Evolutionary conservation across 163 green algal species (phyloP), one percentile per base, ranked within the genome.

Genomic region (Scenedesmus sp.): DNA sequence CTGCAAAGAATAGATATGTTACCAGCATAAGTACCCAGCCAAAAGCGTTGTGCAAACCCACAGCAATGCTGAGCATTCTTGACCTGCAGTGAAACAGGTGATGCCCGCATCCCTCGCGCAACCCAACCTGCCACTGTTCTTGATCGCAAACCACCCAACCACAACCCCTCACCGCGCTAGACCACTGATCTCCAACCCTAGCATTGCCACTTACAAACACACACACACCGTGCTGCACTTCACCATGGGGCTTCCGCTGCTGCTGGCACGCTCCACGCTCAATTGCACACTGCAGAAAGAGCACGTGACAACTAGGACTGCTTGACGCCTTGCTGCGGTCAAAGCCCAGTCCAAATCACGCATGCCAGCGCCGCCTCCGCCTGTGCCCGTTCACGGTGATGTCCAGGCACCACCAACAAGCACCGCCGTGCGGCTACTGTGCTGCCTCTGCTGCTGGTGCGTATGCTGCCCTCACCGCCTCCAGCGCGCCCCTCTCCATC

Each of bases 401-500:
- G 13, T 61, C 51, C 51, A 61, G 51, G 51, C 51, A 3, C 1
- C 51, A 61, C 51, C 51, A 35, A 22, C 13, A 0, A 33, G 59
- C 59, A 72, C 22, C 18, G 4, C 4, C 20, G 59, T 10, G 22
- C 33, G 59, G 1, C 9, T 40, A 76, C 65, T 76, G 65, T 40
- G 65, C 65, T 35, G 85, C 65, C 2, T 35, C 72, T 46, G 86
- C 76, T 53, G 76, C 51, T 79, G 87, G 56, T 9, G 79, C 87
- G 30, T 91, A 87, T 42, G 79, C 51, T 59, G 56, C 78, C 16
- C 51, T 40, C 24, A 92, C 81, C 42, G 78, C 46, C 40, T 90
- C 70, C 16, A 99, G 93, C 0, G 97, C 97, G 22, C 81, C 91
- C 65, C 96, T 86, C 91, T 99, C 98, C 3, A 99, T 92, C 9